Evolutionary conservation across 805 yeast species (phyloP).

Genomic region (Starmerella floricola): DNA sequence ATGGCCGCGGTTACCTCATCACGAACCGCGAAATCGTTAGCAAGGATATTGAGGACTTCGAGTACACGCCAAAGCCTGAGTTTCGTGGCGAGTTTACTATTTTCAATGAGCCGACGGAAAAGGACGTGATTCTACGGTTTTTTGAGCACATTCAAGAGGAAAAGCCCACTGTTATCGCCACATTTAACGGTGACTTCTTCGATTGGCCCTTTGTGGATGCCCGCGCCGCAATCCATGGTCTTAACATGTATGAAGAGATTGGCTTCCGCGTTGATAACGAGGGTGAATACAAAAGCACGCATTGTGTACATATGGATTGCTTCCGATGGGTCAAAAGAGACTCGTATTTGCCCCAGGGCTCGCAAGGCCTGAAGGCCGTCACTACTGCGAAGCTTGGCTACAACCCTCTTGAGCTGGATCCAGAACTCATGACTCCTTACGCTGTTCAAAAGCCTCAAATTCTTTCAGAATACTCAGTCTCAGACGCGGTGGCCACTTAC

Average conservation of each 20-base stretch:
- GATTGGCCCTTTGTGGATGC: constrained; percentile 98
- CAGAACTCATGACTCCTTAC: constrained; percentile 95
- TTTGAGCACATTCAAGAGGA: constrained; percentile 84
- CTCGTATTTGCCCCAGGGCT: constrained; percentile 93
- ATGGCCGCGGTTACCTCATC: constrained; percentile 88
- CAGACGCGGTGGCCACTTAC: constrained; percentile 98
- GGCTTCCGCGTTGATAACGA: constrained; percentile 91
- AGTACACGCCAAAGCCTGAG: constrained; percentile 94
- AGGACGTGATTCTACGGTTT: constrained; percentile 57
- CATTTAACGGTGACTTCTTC: constrained; percentile 96
- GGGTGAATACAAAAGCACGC: constrained; percentile 82
- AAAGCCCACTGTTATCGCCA: constrained; percentile 91
- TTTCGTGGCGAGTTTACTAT: constrained; percentile 81
- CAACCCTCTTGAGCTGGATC: constrained; percentile 92
- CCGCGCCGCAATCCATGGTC: constrained; percentile 68
- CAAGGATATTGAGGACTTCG: constrained; percentile 91
- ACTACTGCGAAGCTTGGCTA: constrained; percentile 92
- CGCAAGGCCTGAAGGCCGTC: constrained; percentile 96
- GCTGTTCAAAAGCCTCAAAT: constrained; percentile 89
- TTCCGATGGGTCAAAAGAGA: constrained; percentile 97
- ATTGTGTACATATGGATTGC: constrained; percentile 96
- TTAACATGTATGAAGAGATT: constrained; percentile 82
- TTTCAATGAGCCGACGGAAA: constrained; percentile 81
- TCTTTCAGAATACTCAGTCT: constrained; percentile 91
- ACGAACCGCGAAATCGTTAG: constrained; percentile 91